Evolutionary conservation across 495 filamentous ascomycete species (phyloP).

Genomic region (Chlorociboria aeruginascens): DNA sequence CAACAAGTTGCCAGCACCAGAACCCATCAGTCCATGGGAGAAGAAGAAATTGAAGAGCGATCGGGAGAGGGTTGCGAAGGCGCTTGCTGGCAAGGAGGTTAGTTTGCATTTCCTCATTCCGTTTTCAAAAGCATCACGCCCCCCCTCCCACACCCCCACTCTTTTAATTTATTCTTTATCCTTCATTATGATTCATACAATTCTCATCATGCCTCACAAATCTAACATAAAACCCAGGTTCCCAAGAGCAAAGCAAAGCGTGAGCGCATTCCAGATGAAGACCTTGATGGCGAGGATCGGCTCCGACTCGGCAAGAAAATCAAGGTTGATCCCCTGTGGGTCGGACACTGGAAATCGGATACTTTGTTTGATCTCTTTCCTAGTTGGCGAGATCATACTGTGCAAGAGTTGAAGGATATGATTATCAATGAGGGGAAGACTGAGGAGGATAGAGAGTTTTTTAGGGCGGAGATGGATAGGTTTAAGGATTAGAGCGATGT

Average conservation of each 20-base stretch:
- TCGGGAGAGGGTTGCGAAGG: not conserved
- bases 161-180: not conserved
- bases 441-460: too few species aligned
- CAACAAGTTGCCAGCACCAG: slow-evolving; percentile 4
- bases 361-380: slow-evolving; percentile 1
- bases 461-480: too few species aligned
- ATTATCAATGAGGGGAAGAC: not conserved
- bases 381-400: not conserved
- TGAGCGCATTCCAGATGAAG: not conserved
- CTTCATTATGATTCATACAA: not conserved
- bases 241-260: not conserved
- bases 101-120: not conserved
- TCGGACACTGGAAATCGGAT: slow-evolving; percentile 5
- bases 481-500: not conserved
- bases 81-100: not conserved
- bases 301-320: slow-evolving; percentile 2
- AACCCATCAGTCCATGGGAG: slow-evolving; percentile 2
- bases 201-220: too few species aligned
- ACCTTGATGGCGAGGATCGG: slow-evolving; percentile 16
- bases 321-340: not conserved
- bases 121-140: not conserved
- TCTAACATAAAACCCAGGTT: not conserved
- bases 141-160: not conserved
- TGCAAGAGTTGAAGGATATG: not conserved
- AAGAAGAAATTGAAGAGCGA: not conserved